Percentiles rank a stretch among this genome's conserved stretches.
These are phyloP conservation scores for Paramecium biaurelia DNA, from an alignment of 73 alveolate species.

Conservation along the genomic window DNA sequence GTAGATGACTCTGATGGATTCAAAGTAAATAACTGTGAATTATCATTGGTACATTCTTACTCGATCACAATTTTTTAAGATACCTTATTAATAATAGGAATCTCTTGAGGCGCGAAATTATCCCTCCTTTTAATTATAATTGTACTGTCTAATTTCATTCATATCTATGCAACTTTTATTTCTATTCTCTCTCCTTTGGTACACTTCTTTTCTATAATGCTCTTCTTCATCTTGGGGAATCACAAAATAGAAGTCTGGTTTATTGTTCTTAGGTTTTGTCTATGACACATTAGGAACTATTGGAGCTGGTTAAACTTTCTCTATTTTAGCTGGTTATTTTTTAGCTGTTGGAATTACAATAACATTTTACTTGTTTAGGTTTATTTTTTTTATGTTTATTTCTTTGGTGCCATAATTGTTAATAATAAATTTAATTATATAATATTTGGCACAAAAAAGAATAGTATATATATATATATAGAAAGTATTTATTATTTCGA, in stretches of 20 bases:
- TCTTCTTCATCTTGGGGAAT: constrained; percentile 7
- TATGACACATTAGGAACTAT: not conserved
- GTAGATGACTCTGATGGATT: not conserved
- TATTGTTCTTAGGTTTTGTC: not conserved
- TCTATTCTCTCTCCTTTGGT: not conserved
- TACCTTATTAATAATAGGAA: constrained; percentile 36
- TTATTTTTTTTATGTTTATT: not conserved
- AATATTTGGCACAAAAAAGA: not conserved
- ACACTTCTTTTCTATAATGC: not conserved
- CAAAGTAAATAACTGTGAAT: not conserved
- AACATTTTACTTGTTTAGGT: not conserved
- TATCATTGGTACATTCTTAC: not conserved
- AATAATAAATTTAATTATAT: not conserved
- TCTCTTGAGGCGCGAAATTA: constrained; percentile 35
- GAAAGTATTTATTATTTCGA: too few species aligned
- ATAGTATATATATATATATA: not conserved
- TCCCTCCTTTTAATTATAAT: constrained; percentile 23
- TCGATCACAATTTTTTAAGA: constrained; percentile 33
- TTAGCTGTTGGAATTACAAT: not conserved
- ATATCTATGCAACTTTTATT: constrained; percentile 11
- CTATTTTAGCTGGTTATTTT: not conserved
- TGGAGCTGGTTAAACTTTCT: not conserved
- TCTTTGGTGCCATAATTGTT: not conserved
- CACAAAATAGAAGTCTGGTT: not conserved
- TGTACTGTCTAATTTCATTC: not conserved